phyloP scores from a whole-genome alignment of 1,139 yeast species.

The Suhomyces coccinellae region DNA sequence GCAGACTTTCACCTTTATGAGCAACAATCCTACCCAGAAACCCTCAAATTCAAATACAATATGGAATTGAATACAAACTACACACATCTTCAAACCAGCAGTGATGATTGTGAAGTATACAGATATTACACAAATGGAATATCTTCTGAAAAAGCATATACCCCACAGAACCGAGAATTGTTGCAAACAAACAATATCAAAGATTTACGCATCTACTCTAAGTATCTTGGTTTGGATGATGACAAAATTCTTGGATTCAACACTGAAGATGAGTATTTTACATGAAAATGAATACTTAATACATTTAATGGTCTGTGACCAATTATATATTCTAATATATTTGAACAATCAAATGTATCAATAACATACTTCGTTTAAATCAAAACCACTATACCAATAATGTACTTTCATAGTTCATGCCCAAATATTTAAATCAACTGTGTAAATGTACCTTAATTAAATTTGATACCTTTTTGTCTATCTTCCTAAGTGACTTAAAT shows the following conservation, averaged over 20 bases:
- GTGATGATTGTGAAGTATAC: conserved; percentile 20
- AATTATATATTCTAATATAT: too few species aligned
- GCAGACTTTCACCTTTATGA: neutral
- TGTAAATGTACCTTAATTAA: too few species aligned
- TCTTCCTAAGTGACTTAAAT: too few species aligned
- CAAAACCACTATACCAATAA: too few species aligned
- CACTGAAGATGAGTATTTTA: conserved; percentile 35
- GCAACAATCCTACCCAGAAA: neutral
- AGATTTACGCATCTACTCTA: conserved; percentile 25
- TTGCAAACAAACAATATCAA: conserved; percentile 10
- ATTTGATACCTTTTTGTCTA: too few species aligned
- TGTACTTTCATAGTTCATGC: too few species aligned
- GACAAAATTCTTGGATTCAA: conserved; percentile 23
- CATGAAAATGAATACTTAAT: neutral
- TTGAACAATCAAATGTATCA: too few species aligned
- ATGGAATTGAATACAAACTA: neutral
- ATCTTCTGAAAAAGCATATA: neutral
- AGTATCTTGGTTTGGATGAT: conserved; percentile 30
- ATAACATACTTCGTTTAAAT: too few species aligned
- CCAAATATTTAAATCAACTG: too few species aligned
- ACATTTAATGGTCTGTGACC: too few species aligned
- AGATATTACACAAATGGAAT: conserved; percentile 15
- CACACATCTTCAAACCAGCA: conserved; percentile 7
- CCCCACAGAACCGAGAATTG: neutral
- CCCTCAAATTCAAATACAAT: neutral